Evolutionary conservation across 2,329 filamentous ascomycete species (phyloP).

Genomic region (Orbilia quercus): DNA sequence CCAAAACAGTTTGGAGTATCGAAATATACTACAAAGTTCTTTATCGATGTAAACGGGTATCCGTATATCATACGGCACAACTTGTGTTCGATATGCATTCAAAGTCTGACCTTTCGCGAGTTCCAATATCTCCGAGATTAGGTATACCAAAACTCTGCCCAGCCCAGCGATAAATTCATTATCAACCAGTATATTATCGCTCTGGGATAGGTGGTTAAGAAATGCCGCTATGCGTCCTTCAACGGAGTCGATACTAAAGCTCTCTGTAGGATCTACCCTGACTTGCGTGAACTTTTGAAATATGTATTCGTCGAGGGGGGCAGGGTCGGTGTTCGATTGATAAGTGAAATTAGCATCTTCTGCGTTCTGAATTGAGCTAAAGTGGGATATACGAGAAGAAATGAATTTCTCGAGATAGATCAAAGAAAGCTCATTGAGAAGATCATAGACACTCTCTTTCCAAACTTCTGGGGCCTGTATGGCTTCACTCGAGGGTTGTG

Average conservation of each 20-base stretch:
- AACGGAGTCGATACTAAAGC: background rate
- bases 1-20: conserved; percentile 23
- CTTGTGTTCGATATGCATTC: conserved; percentile 3
- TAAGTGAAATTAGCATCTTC: background rate
- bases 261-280: background rate
- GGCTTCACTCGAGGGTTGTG: background rate
- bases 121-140: conserved; percentile 20
- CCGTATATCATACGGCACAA: conserved; percentile 26
- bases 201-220: background rate
- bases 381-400: background rate
- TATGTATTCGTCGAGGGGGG: background rate
- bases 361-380: background rate
- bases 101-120: background rate
- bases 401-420: conserved; percentile 18
- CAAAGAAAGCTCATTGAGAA: conserved; percentile 23
- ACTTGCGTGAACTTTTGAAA: conserved; percentile 15
- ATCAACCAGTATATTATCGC: background rate
- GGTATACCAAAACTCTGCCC: conserved; percentile 13
- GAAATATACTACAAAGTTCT: conserved; percentile 20
- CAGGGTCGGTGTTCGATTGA: background rate
- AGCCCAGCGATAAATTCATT: conserved; percentile 7
- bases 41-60: conserved; percentile 14
- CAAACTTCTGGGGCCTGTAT: conserved; percentile 4
- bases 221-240: conserved; percentile 16
- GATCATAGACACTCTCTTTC: background rate